Evolutionary conservation across 805 yeast genomes (phyloP), one percentile per base, ranked within the genome.

Genomic region (Blastobotrys terrestris): DNA sequence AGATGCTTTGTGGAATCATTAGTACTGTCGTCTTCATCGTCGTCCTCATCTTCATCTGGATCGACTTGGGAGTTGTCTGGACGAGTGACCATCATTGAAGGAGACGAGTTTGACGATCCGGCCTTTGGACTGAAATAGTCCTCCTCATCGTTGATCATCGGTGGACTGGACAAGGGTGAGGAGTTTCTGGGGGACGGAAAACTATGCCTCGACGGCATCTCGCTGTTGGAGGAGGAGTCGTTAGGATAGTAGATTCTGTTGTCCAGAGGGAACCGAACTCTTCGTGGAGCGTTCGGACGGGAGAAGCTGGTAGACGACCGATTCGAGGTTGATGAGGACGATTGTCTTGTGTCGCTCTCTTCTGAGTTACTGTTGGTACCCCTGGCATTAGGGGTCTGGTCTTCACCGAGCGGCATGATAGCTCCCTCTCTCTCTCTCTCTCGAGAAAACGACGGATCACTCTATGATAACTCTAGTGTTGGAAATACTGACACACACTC

Each of bases 61-160:
- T 45, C 53, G 7, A 39, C 42, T 16, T 39, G 26, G 2, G 48
- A 41, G 15, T 31, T 21, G 31, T 50, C 53, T 3, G 57, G 52
- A 5, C 51, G 51, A 13, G 53, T 44, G 46, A 52, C 22, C 39
- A 22, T 18, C 42, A 52, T n/a, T 50, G 53, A 15, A 2, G 51
- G 47, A 8, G 53, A 26, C 8, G 48, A 45, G 13, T 45, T 13
- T 4, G 50, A 18, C 41, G 31, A 31, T 15, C n/a, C 3, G 8
- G 44, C 3, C 44, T 41, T 41, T 6, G n/a, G 5, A 14, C 5
- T 41, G 44, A 41, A 41, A 15, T 41, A 41, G 44, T 41, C 44
- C 20, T 41, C 44, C 20, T 18, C 44, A 15, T 41, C 44, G 18
- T 41, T 15, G 44, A 19, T 7, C 11, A 15, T 41, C 4, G 16